phyloP scores from a whole-genome alignment of 2,329 filamentous ascomycete genomes.

The Trichoderma sp. region DNA sequence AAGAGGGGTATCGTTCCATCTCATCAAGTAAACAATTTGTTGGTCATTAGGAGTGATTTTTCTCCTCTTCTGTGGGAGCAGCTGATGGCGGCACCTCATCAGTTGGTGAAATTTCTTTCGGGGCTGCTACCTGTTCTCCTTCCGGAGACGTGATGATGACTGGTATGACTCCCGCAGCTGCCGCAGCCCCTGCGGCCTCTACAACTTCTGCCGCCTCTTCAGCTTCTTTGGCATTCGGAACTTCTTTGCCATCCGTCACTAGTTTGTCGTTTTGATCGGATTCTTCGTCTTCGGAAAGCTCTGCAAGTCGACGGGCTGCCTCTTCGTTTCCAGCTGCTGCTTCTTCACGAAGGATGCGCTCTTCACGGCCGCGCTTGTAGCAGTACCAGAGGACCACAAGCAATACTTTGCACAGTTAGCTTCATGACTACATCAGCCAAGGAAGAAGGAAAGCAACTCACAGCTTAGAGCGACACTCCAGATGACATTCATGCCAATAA shows the following conservation, averaged over 20 bases:
- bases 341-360: conserved; percentile 65
- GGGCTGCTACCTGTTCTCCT: neutral
- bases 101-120: neutral
- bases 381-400: conserved; percentile 98
- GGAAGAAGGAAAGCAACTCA: conserved; percentile 44
- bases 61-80: neutral
- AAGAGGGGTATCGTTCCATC: neutral
- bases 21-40: neutral
- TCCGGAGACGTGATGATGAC: conserved; percentile 2
- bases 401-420: conserved; percentile 56
- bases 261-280: neutral
- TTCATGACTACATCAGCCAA: neutral
- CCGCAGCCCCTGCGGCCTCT: neutral
- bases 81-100: neutral
- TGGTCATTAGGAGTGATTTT: neutral
- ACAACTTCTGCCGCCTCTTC: neutral
- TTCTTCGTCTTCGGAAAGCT: conserved; percentile 45
- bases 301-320: conserved; percentile 42
- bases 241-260: neutral
- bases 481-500: conserved; percentile 86
- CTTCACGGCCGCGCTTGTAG: conserved; percentile 89
- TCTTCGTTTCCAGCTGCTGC: conserved; percentile 31
- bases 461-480: conserved; percentile 86
- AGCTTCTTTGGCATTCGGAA: neutral
- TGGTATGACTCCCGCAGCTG: neutral